Conservation (phyloP, 1,139 yeast species). For the Candida sanyaensis region DNA sequence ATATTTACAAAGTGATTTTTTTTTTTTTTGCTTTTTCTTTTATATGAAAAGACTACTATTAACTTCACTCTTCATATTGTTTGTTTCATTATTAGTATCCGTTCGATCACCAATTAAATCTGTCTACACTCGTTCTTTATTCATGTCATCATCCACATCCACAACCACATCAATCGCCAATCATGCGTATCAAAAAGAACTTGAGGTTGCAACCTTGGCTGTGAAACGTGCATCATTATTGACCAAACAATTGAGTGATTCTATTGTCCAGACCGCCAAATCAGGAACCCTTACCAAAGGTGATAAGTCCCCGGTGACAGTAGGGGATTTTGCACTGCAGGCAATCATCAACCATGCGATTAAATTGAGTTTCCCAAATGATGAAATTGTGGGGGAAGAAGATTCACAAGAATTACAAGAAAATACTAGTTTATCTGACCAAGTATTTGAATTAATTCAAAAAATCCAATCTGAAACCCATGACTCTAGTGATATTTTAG, state of each 20-base stretch:
- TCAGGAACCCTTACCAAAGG: conserved; percentile 73
- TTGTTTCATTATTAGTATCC: conserved; percentile 2
- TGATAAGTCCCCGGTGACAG: conserved; percentile 93
- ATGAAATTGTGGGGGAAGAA: conserved; percentile 93
- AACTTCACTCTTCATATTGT: conserved; percentile 5
- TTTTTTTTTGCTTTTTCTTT: neutral
- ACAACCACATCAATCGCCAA: neutral
- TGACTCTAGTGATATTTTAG: conserved; percentile 27
- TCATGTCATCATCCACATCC: conserved; percentile 3
- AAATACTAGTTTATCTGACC: conserved; percentile 35
- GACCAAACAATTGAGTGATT: conserved; percentile 71
- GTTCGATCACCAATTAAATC: neutral
- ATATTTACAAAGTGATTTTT: too few species aligned
- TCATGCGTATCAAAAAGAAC: conserved; percentile 53
- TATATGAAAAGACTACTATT: conserved; percentile 1
- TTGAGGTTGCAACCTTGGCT: conserved; percentile 80
- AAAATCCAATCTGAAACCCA: conserved; percentile 43
- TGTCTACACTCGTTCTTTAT: conserved; percentile 1
- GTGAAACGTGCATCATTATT: conserved; percentile 84
- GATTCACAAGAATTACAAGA: conserved; percentile 67
- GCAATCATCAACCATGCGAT: conserved; percentile 88
- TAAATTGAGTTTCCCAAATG: conserved; percentile 74
- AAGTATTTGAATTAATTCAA: conserved; percentile 50
- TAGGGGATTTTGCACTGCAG: conserved; percentile 96
- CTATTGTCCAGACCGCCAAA: conserved; percentile 58